Evolutionary conservation across 768 basidiomycete species (phyloP), one percentile per base, ranked within the genome.

Genomic region (Mycena rebaudengoi): DNA sequence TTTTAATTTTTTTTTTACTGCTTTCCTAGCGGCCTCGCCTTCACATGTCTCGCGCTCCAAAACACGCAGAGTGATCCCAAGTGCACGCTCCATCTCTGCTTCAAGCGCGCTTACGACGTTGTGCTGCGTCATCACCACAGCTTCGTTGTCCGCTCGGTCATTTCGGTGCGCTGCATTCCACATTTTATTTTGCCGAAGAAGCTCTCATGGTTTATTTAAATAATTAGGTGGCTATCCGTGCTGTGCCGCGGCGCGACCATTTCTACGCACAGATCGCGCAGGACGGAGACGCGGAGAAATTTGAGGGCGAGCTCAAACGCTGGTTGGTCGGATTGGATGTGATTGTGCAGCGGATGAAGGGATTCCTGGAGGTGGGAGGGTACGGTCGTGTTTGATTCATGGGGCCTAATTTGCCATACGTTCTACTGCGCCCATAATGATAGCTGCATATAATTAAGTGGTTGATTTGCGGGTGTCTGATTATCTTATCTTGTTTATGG

Each of bases 51-150:
- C 64, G 91, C 91, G 14, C 80, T 93, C 37, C 85, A 88, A 73
- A 81, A 87, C 69, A 85, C 88, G 81, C 90, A 89, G 66, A 74
- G 73, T 6, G 86, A 91, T 68, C 75, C 74, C 18, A 70, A 69
- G 25, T 70, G 82, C 2, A 88, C 90, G 64, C 77, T 91, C 44
- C 84, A 88, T 67, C 79, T 83, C 60, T 91, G 91, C 74, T 92
- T 93, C 80, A 85, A 83, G 74, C 80, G 85, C 40, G 83, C 91
- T 4, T 93, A 91, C 72, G 90, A 93, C 64, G 80, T 82, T 54
- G 86, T 91, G 18, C 80, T 93, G 50, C 78, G 75, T 52, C 88
- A 87, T 62, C 89, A 91, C 74, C 89, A 91, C 71, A 80, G 85
- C 0, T 90, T 90, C 72, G 29, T 91, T 66, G 81, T 92, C 62